These are phyloP conservation scores for Plasmodium vivax DNA, from an alignment of 169 alveolate genomes.

Conservation along the genomic window DNA sequence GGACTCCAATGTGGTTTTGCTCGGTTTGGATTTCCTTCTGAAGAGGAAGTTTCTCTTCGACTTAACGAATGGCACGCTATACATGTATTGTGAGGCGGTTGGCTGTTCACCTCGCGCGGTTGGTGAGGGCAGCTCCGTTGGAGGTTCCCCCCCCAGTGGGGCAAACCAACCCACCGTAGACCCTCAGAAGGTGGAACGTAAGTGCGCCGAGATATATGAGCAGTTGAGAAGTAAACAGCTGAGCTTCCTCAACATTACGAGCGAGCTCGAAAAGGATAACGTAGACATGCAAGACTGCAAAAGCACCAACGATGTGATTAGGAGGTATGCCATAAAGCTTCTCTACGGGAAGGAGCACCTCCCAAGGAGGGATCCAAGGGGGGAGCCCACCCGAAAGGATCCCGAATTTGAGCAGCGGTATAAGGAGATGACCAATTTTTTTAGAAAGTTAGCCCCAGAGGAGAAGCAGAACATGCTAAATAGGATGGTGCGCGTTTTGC, in stretches of 20 bases:
- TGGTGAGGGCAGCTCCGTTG: not conserved
- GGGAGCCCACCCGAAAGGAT: not conserved
- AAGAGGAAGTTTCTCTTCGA: constrained; percentile 39
- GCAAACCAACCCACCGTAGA: not conserved
- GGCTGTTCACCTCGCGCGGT: not conserved
- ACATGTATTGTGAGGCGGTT: not conserved
- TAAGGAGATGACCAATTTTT: constrained; percentile 34
- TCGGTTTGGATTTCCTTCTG: constrained; percentile 49
- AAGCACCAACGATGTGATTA: constrained; percentile 67
- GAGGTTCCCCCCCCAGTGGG: not conserved
- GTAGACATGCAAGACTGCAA: constrained; percentile 48
- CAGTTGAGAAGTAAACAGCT: constrained; percentile 31
- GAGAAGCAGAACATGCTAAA: constrained; percentile 69
- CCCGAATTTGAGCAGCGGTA: constrained; percentile 31
- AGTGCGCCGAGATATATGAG: constrained; percentile 44
- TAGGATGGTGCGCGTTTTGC: not conserved
- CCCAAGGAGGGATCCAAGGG: not conserved
- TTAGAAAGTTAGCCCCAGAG: constrained; percentile 46
- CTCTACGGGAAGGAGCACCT: constrained; percentile 27
- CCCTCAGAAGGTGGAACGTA: not conserved
- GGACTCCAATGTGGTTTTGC: constrained; percentile 10
- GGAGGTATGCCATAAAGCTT: constrained; percentile 42
- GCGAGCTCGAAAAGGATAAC: constrained; percentile 39
- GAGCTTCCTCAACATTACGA: constrained; percentile 58
- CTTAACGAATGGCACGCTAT: constrained; percentile 4